Evolutionary conservation across 2,329 filamentous ascomycete genomes (phyloP).

Genomic region (Cadophora malorum): DNA sequence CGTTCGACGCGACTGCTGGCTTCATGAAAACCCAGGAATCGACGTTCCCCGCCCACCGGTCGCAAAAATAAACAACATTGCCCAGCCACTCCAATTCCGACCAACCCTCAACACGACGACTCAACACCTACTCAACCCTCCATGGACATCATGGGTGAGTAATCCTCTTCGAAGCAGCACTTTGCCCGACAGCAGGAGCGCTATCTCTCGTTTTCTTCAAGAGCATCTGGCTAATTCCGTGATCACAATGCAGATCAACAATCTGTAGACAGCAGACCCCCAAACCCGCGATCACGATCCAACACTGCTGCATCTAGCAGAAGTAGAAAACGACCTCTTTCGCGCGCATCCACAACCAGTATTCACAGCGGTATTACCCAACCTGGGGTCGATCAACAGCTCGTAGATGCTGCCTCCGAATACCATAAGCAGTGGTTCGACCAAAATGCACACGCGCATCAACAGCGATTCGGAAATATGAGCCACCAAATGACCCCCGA

Average conservation of each 20-base stretch:
- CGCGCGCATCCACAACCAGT: constrained; percentile 56
- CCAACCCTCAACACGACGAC: constrained; percentile 24
- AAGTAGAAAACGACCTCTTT: constrained; percentile 52
- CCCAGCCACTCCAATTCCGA: constrained; percentile 35
- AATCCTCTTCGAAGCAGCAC: constrained; percentile 8
- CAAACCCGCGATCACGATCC: constrained; percentile 52
- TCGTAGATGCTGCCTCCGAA: constrained; percentile 36
- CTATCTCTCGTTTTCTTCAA: not conserved
- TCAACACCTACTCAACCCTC: constrained; percentile 25
- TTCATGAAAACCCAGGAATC: not conserved
- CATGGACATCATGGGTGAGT: constrained; percentile 42
- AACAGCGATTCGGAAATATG: constrained; percentile 41
- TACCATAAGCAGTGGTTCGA: constrained; percentile 46
- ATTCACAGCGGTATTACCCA: constrained; percentile 47
- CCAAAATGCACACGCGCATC: constrained; percentile 40
- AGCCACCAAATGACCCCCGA: constrained; percentile 57
- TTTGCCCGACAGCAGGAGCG: constrained; percentile 16
- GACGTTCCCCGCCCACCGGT: constrained; percentile 18
- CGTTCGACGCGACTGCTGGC: constrained; percentile 25
- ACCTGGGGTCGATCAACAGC: constrained; percentile 42
- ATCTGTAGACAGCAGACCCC: constrained; percentile 45
- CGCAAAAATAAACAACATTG: constrained; percentile 39
- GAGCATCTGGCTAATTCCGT: constrained; percentile 30
- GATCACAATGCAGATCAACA: constrained; percentile 40
- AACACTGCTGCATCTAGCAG: constrained; percentile 52